Conservation (phyloP, 2,329 filamentous ascomycete species). For the Aschersonia sp. region DNA sequence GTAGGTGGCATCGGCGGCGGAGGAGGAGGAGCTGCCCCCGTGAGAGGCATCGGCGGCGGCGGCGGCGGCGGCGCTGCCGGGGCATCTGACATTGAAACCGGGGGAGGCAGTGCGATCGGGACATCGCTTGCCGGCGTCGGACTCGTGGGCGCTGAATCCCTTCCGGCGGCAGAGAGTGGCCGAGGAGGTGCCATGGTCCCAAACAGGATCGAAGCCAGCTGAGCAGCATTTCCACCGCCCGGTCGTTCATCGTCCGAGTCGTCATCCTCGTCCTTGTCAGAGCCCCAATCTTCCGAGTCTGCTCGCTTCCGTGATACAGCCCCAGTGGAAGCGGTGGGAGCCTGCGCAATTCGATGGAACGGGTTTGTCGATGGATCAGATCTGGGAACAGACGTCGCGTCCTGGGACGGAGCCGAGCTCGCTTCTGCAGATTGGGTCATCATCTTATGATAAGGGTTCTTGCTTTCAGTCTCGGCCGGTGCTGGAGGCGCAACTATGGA, state of each 20-base stretch:
- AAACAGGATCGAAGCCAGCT: constrained; percentile 88
- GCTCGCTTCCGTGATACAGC: constrained; percentile 38
- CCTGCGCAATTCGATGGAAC: constrained; percentile 74
- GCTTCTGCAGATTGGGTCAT: constrained; percentile 55
- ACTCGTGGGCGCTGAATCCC: constrained; percentile 36
- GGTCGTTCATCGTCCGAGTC: constrained; percentile 68
- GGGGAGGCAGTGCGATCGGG: constrained; percentile 19
- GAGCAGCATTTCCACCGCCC: constrained; percentile 71
- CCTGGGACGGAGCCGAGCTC: constrained; percentile 18
- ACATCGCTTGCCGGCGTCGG: constrained; percentile 24
- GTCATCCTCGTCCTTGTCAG: constrained; percentile 48
- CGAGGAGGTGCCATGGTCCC: constrained; percentile 92
- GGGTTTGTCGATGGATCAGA: constrained; percentile 75
- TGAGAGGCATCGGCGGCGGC: constrained; percentile 16
- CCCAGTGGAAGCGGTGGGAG: constrained; percentile 31
- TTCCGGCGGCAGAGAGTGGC: constrained; percentile 69
- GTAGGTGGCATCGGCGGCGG: constrained; percentile 19
- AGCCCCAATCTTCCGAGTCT: constrained; percentile 67
- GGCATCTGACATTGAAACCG: constrained; percentile 12
- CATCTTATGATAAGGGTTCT: constrained; percentile 90
- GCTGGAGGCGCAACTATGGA: constrained; percentile 38
- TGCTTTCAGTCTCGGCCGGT: constrained; percentile 59
- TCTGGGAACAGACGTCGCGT: constrained; percentile 20
- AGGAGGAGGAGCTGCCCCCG: constrained; percentile 12
- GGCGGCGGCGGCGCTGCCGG: constrained; percentile 15